phyloP scores from a whole-genome alignment of 1,284 basidiomycete genomes.

The Thelephora terrestris region DNA sequence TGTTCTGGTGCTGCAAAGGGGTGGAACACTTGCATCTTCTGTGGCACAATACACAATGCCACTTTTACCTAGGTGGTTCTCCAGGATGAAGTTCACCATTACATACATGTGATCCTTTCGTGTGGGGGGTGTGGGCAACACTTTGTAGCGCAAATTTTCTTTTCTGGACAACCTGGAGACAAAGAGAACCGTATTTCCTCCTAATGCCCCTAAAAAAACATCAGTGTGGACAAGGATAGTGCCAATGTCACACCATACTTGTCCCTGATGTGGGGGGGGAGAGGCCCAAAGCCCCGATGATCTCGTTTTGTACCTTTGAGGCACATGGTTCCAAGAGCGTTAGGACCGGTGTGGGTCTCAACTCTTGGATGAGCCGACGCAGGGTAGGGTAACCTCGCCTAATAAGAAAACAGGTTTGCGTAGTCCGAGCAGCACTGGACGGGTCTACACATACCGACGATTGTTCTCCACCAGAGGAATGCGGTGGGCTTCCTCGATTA shows the following conservation, averaged over 20 bases:
- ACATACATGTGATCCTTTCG: slow-evolving; percentile 91
- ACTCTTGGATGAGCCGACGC: slow-evolving; percentile 59
- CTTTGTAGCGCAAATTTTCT: slow-evolving; percentile 81
- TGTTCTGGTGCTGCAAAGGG: not conserved
- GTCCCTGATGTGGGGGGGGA: slow-evolving; percentile 39
- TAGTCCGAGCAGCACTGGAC: not conserved
- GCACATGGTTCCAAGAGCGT: slow-evolving; percentile 94
- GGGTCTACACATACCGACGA: slow-evolving; percentile 66
- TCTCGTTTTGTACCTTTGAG: slow-evolving; percentile 66
- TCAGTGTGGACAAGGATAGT: slow-evolving; percentile 49
- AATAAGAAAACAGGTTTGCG: not conserved
- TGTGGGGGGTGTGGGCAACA: slow-evolving; percentile 66
- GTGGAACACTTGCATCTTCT: slow-evolving; percentile 41
- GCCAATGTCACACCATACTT: slow-evolving; percentile 73
- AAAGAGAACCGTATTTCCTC: slow-evolving; percentile 74
- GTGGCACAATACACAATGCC: slow-evolving; percentile 87
- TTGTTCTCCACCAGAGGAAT: slow-evolving; percentile 84
- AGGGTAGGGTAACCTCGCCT: slow-evolving; percentile 54
- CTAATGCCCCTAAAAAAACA: slow-evolving; percentile 42
- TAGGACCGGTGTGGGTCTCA: slow-evolving; percentile 82
- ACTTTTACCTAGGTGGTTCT: slow-evolving; percentile 47
- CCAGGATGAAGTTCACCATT: slow-evolving; percentile 65
- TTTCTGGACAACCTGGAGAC: slow-evolving; percentile 79
- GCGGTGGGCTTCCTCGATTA: slow-evolving; percentile 95
- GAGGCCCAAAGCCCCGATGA: slow-evolving; percentile 66